Evolutionary conservation across 306 rosid species (phyloP).

Genomic region (Quercus parvula): DNA sequence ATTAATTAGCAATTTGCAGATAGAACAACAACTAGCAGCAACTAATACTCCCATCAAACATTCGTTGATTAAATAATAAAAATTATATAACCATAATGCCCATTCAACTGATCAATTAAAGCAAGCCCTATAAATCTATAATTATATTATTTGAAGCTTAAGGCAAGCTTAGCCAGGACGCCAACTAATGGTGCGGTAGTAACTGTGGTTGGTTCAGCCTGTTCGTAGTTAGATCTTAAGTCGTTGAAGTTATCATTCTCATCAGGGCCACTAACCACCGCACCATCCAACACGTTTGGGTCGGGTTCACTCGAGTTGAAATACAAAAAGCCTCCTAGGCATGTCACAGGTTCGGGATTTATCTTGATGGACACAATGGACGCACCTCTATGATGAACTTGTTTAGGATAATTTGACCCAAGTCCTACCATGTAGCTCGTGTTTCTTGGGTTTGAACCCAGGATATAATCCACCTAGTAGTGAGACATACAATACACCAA

Average conservation of each 20-base stretch:
- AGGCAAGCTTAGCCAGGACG: slow-evolving; percentile 49
- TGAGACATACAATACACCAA: background rate
- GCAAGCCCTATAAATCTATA: too few species aligned
- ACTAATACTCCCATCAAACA: too few species aligned
- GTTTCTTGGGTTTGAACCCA: slow-evolving; percentile 48
- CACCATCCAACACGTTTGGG: slow-evolving; percentile 60
- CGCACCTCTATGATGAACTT: slow-evolving; percentile 66
- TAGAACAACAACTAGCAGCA: too few species aligned
- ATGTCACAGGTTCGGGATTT: slow-evolving; percentile 23
- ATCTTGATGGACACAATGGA: slow-evolving; percentile 52
- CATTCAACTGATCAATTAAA: too few species aligned
- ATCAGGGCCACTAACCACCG: slow-evolving; percentile 44
- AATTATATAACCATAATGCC: too few species aligned
- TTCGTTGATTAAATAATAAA: too few species aligned
- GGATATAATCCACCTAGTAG: slow-evolving; percentile 47
- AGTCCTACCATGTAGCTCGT: slow-evolving; percentile 75
- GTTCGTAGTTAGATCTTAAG: slow-evolving; percentile 31
- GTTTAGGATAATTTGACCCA: slow-evolving; percentile 40
- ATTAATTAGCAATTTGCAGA: too few species aligned
- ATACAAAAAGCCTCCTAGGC: slow-evolving; percentile 45
- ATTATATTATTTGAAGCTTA: background rate
- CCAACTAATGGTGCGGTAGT: slow-evolving; percentile 51
- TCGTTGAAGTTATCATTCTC: slow-evolving; percentile 30
- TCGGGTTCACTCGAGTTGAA: slow-evolving; percentile 36
- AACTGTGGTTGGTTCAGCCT: slow-evolving; percentile 47